A percentile compares a stretch with the other conserved stretches of the same genome.
phyloP scores from a whole-genome alignment of 129 eudicot genomes.

The Artemisia argyi region DNA sequence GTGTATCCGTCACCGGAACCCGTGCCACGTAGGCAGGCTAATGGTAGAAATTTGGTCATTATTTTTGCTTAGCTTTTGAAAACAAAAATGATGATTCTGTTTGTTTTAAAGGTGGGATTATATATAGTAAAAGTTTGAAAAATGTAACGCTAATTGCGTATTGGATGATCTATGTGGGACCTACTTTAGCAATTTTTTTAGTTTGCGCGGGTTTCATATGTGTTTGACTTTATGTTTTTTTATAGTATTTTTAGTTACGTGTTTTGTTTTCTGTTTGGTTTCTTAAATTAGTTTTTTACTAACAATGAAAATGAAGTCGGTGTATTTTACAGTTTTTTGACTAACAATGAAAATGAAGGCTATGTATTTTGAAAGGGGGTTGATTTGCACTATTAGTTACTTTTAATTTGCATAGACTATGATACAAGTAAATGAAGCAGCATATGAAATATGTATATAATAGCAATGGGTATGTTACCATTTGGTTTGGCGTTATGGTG shows the following conservation, averaged over 20 bases:
- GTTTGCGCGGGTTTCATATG: constrained; percentile 40
- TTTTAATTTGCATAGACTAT: no score
- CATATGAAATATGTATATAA: no score
- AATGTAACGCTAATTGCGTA: constrained; percentile 32
- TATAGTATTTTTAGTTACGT: constrained; percentile 1
- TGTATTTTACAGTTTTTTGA: neutral
- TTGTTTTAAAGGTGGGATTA: constrained; percentile 10
- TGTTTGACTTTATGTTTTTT: constrained; percentile 27
- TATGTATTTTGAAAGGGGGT: no score
- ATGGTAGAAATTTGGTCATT: constrained; percentile 64
- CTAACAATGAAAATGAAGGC: neutral
- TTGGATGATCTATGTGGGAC: constrained; percentile 22
- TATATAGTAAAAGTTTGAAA: neutral
- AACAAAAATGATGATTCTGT: neutral
- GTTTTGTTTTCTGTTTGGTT: neutral
- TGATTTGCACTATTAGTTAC: no score
- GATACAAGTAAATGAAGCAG: no score
- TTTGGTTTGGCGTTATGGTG: no score
- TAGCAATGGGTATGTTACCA: no score
- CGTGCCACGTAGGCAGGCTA: constrained; percentile 63
- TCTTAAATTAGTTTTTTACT: neutral
- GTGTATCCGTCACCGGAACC: constrained; percentile 38
- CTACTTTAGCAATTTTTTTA: neutral
- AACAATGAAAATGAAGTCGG: neutral
- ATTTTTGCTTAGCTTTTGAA: constrained; percentile 24